These are phyloP conservation scores for Lomentospora prolificans DNA, from an alignment of 2,329 filamentous ascomycete species.

Conservation along the genomic window DNA sequence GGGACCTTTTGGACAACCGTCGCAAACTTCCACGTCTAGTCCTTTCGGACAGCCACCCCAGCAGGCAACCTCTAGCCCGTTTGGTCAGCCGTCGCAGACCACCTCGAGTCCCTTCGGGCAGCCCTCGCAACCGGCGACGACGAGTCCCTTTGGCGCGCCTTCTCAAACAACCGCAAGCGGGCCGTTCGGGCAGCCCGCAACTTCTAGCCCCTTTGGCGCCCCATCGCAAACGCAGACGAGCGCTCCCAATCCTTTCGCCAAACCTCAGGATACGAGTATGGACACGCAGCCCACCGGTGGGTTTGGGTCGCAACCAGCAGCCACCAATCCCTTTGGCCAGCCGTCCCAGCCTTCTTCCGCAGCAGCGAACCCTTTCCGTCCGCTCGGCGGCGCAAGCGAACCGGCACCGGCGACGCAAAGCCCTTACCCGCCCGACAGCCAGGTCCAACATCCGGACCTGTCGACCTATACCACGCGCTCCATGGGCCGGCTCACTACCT, in stretches of 20 bases:
- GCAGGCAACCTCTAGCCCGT: slow-evolving; percentile 8
- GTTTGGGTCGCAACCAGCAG: slow-evolving; percentile 4
- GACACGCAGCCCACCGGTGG: slow-evolving; percentile 2
- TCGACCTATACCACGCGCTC: slow-evolving; percentile 33
- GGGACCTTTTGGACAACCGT: slow-evolving; percentile 10
- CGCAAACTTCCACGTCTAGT: background rate
- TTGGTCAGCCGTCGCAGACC: slow-evolving; percentile 9
- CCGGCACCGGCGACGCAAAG: slow-evolving; percentile 14
- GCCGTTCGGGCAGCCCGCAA: slow-evolving; percentile 9
- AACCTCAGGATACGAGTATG: background rate
- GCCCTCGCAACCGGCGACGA: background rate
- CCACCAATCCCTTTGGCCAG: slow-evolving; percentile 17
- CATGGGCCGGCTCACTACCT: slow-evolving; percentile 40
- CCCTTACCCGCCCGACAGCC: slow-evolving; percentile 35
- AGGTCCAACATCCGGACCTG: slow-evolving; percentile 32
- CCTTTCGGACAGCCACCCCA: slow-evolving; percentile 10
- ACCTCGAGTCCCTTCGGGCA: background rate
- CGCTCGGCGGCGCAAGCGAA: slow-evolving; percentile 8
- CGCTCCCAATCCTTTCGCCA: slow-evolving; percentile 15
- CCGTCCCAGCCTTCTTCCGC: background rate
- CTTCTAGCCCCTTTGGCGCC: slow-evolving; percentile 15
- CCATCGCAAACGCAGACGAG: slow-evolving; percentile 8
- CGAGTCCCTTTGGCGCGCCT: slow-evolving; percentile 12
- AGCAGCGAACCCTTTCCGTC: background rate
- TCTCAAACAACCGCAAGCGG: slow-evolving; percentile 9